Conservation (phyloP, 768 basidiomycete species). For the Suillus discolor region DNA sequence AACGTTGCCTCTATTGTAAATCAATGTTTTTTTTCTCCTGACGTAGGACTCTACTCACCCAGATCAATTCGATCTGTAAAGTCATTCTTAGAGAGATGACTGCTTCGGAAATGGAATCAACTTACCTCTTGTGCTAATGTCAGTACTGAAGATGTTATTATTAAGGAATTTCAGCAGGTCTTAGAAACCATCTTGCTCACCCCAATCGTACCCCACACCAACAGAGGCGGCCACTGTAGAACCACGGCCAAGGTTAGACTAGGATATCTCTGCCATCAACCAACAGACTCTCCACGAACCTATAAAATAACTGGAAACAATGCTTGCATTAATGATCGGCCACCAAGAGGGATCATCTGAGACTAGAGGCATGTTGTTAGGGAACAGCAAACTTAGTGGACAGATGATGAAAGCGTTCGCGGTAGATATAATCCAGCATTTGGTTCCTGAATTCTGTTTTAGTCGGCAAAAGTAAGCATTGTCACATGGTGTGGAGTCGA, state of each 20-base stretch:
- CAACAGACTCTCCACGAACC: not conserved
- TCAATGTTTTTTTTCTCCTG: not conserved
- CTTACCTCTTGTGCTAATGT: not conserved
- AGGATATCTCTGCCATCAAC: not conserved
- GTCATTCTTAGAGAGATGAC: not conserved
- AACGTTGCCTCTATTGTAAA: not conserved
- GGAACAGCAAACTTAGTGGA: not conserved
- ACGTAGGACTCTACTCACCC: not conserved
- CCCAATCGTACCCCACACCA: not conserved
- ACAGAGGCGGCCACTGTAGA: not conserved
- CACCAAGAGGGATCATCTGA: not conserved
- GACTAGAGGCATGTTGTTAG: not conserved
- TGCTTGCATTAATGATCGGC: not conserved
- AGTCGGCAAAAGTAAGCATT: not conserved
- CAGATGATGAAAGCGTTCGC: not conserved
- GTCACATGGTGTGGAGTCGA: not conserved
- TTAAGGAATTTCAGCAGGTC: not conserved
- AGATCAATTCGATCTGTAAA: not conserved
- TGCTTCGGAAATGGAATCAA: not conserved
- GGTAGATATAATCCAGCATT: not conserved
- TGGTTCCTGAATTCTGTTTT: not conserved
- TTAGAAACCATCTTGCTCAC: not conserved
- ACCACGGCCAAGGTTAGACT: not conserved
- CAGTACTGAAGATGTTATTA: not conserved
- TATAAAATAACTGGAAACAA: not conserved